Base-by-base conservation (phyloP, 768 basidiomycete genomes). In the Tephrocybe sp. region DNA sequence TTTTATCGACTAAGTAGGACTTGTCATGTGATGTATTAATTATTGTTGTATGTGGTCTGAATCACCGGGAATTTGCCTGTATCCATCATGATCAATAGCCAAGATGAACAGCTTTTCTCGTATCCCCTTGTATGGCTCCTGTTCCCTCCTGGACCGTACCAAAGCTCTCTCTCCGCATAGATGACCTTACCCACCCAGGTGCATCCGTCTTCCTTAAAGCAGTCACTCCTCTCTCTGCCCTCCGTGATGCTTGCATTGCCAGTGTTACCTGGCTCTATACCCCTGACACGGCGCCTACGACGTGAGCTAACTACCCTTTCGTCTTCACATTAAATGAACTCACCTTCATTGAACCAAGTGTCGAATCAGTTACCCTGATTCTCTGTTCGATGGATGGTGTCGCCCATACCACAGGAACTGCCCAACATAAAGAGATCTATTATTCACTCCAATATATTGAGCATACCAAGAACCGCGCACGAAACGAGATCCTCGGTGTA, bases 401-500 rank as follows among this genome's bases (percentile, higher is more conserved):
- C 9, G 89, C 89, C 30, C 73, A 87, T 64, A 85, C 88, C 0
- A 72, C 61, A 33, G 87, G 87, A 48, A 71, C 62, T 8, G 45
- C 68, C 11, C 63, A 72, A 13, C 72, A 82, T 64, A 91, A 92
- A 69, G 84, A 90, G 67, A 83, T 91, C 26, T 83, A 88, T 60
- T 74, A 89, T 43, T 85, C 87, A 6, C 75, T 85, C 19, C 74
- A 83, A 42, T 80, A 90, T 66, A 75, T 91, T 65, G 67, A 68
- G 45, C 69, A 72, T 46, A 68, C 65, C 31, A 61, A 62, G 12
- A 48, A 68, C 51, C 69, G 73, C 35, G 73, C 79, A 48, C 61
- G 67, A 23, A 75, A 85, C 41, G 89, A 92, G 68, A 83, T 90
- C 43, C 56, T 69, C 36, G 89, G 89, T 4, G 87, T 90, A 3